Conservation (phyloP, 2,329 filamentous ascomycete species). For the Trichoderma sp. region DNA sequence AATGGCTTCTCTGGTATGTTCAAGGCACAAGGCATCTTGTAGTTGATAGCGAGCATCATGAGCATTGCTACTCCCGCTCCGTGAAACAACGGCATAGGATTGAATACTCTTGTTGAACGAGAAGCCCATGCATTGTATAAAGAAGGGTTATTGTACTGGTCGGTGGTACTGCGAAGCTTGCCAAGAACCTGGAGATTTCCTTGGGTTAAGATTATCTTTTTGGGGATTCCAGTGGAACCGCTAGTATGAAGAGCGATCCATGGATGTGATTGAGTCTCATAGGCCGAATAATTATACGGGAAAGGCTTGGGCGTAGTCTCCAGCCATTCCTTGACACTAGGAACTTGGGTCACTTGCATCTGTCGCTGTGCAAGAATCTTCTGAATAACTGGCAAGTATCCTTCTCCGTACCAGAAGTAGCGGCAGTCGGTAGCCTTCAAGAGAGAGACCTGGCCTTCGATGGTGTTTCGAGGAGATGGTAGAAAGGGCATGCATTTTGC, state of each 20-base stretch:
- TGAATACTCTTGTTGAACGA: conserved; percentile 11
- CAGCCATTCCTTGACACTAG: conserved; percentile 40
- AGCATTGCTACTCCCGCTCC: conserved; percentile 38
- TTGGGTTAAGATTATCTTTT: neutral
- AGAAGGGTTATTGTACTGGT: conserved; percentile 22
- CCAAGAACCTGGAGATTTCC: neutral
- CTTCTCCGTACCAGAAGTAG: conserved; percentile 36
- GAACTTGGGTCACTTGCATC: conserved; percentile 43
- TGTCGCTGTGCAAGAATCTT: conserved; percentile 26
- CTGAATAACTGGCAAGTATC: conserved; percentile 17
- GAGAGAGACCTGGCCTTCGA: conserved; percentile 47
- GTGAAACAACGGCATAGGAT: conserved; percentile 44
- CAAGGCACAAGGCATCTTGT: neutral
- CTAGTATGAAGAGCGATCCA: neutral
- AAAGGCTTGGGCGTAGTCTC: conserved; percentile 38
- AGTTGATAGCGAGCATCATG: conserved; percentile 25
- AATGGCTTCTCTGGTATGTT: neutral
- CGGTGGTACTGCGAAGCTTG: neutral
- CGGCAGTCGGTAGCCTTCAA: conserved; percentile 47
- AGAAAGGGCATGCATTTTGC: conserved; percentile 44
- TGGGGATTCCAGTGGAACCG: neutral
- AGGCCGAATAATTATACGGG: conserved; percentile 42
- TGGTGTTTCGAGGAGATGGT: conserved; percentile 47
- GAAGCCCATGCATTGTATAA: conserved; percentile 21
- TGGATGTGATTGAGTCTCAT: neutral